Conservation (phyloP, 306 rosid species). For the Gillenia trifoliata region DNA sequence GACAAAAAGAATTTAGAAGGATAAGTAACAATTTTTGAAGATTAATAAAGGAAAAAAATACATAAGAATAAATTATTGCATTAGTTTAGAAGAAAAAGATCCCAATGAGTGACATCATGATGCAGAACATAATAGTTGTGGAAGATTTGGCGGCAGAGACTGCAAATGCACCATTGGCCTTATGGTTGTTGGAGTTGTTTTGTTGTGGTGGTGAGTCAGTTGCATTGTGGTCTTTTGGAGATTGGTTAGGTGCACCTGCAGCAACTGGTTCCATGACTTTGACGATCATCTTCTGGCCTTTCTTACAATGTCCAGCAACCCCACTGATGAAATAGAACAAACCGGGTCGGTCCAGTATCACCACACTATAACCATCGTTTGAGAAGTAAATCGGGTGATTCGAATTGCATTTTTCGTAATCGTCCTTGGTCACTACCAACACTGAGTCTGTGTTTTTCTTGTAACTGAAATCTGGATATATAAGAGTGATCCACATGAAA, state of each 20-base stretch:
- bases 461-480: slow-evolving; percentile 51
- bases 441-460: slow-evolving; percentile 49
- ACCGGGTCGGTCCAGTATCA: slow-evolving; percentile 47
- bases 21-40: too few relatives aligned
- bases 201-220: background rate
- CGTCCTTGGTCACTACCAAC: slow-evolving; percentile 60
- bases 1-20: too few relatives aligned
- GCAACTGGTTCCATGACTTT: slow-evolving; percentile 53
- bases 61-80: background rate
- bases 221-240: slow-evolving; percentile 11
- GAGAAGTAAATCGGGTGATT: slow-evolving; percentile 48
- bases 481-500: background rate
- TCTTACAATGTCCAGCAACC: slow-evolving; percentile 54
- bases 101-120: background rate
- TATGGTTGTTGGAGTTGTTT: background rate
- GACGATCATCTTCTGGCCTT: slow-evolving; percentile 59
- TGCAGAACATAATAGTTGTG: background rate
- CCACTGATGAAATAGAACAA: slow-evolving; percentile 87
- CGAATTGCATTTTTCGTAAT: slow-evolving; percentile 49
- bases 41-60: background rate
- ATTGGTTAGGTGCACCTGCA: background rate
- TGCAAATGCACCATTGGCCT: slow-evolving; percentile 16
- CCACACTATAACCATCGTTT: slow-evolving; percentile 45
- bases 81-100: slow-evolving; percentile 3
- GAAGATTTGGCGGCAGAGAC: slow-evolving; percentile 6